Evolutionary conservation across 2,329 filamentous ascomycete species (phyloP), one percentile per base, ranked within the genome.

Genomic region (Neonectria hederae): DNA sequence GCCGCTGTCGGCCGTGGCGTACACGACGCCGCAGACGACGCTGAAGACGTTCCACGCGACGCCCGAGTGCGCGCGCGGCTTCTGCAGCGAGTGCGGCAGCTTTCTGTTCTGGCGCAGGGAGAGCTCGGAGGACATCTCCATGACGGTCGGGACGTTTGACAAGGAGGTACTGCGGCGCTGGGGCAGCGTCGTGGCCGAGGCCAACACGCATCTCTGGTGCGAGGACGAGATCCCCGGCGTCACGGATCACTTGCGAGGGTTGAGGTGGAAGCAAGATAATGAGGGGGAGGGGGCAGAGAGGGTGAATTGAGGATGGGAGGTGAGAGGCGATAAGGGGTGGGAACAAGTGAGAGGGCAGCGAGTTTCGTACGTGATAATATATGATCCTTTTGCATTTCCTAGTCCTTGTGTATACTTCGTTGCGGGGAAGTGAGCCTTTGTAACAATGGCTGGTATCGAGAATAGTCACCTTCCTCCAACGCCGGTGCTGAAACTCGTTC

Each of bases 81-180:
- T 87, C 76, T 87, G 86, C 73, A 65, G 70, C 22, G 71, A 66
- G 2, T 87, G 85, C 74, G 83, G 85, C 14, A 82, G 81, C 38
- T 78, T 83, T 48, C 67, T 87, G n/a, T 83, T 80, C 69, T 86
- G 82, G 82, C 76, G 76, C 10, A 67, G 74, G 8, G 77, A 79
- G 21, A 64, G 62, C 11, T 56, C 69, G 14, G 69, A 73, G 4
- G 61, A 66, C 19, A 62, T 81, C 5, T 76, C 73, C 52, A 42
- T 86, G 32, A 74, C 80, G 1, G 76, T 84, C 5, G 84, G 83
- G 0, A 78, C 76, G 7, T 74, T 86, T 7, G 84, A 87, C 59
- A 75, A 79, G 55, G 78, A 83, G 13, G 80, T 77, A 24, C 70
- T 86, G 54, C 69, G 67, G 60, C 70, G 76, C 28, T 82, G 78